phyloP scores from a whole-genome alignment of 192 early-diverging fungal genomes.

The Coemansia sp. region DNA sequence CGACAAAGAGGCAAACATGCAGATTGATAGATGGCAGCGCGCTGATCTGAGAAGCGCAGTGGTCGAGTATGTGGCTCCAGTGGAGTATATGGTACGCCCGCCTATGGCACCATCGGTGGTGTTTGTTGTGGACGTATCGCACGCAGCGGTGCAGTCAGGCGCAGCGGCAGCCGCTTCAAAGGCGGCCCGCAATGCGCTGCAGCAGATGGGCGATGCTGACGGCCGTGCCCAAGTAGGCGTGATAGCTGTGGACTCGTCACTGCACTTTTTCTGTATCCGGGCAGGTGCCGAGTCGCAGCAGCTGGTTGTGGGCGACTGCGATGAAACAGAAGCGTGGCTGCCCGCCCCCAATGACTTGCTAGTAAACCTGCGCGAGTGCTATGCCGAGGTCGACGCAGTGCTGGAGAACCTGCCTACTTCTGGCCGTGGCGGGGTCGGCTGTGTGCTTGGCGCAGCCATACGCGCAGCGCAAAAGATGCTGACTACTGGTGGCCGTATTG shows the following conservation, averaged over 20 bases:
- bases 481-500: slow-evolving; percentile 87
- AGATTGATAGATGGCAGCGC: slow-evolving; percentile 81
- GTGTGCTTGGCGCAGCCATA: slow-evolving; percentile 79
- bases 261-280: slow-evolving; percentile 92
- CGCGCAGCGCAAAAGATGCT: slow-evolving; percentile 80
- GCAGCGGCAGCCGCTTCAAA: slow-evolving; percentile 77
- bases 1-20: slow-evolving; percentile 72
- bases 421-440: slow-evolving; percentile 64
- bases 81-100: slow-evolving; percentile 98
- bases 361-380: slow-evolving; percentile 84
- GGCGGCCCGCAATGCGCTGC: slow-evolving; percentile 78
- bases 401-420: slow-evolving; percentile 66
- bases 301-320: slow-evolving; percentile 88
- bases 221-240: slow-evolving; percentile 85
- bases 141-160: slow-evolving; percentile 80
- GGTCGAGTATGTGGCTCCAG: slow-evolving; percentile 93
- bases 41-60: slow-evolving; percentile 85
- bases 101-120: slow-evolving; percentile 92
- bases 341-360: slow-evolving; percentile 88
- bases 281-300: slow-evolving; percentile 82
- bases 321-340: slow-evolving; percentile 71
- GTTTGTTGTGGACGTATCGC: slow-evolving; percentile 94
- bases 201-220: slow-evolving; percentile 84
- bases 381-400: slow-evolving; percentile 66
- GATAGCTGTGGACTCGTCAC: slow-evolving; percentile 80